Conservation (phyloP, 2,329 filamentous ascomycete species). For the Alternaria consortialis region DNA sequence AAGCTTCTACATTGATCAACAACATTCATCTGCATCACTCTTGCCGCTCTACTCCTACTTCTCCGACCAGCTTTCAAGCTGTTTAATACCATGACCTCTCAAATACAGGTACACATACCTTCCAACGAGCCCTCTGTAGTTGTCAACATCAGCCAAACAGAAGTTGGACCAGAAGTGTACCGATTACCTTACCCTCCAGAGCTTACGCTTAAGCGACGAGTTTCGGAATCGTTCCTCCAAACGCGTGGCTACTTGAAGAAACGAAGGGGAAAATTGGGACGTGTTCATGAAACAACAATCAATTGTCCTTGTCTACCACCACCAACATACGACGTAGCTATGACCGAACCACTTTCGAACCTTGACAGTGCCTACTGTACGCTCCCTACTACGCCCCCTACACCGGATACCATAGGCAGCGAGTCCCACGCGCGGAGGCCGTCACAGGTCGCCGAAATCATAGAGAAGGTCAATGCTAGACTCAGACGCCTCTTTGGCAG, state of each 20-base stretch:
- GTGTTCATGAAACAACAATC: not conserved
- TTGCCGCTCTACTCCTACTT: not conserved
- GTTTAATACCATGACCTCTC: conserved; percentile 2
- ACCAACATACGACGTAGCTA: not conserved
- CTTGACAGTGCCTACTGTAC: conserved; percentile 3
- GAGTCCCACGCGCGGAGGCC: not conserved
- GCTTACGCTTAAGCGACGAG: conserved; percentile 5
- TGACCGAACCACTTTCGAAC: conserved; percentile 7
- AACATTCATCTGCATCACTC: not conserved
- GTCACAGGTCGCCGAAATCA: conserved; percentile 11
- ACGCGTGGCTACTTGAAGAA: conserved; percentile 5
- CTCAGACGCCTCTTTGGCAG: conserved; percentile 11
- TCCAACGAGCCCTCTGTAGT: conserved; percentile 1
- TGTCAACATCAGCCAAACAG: conserved; percentile 3
- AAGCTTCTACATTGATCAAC: not conserved
- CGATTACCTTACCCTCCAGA: not conserved
- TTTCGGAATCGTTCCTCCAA: conserved; percentile 7
- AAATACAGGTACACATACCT: not conserved
- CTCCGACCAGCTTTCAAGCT: not conserved
- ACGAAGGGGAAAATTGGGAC: conserved; percentile 1
- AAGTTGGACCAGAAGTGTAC: not conserved
- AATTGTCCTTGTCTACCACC: not conserved
- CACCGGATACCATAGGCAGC: not conserved
- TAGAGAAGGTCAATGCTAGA: conserved; percentile 5
- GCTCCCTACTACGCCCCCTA: conserved; percentile 6